Percentiles rank a stretch among this genome's conserved stretches.
Conservation (phyloP, 331 rosid species). For the Rosa hybrid region DNA sequence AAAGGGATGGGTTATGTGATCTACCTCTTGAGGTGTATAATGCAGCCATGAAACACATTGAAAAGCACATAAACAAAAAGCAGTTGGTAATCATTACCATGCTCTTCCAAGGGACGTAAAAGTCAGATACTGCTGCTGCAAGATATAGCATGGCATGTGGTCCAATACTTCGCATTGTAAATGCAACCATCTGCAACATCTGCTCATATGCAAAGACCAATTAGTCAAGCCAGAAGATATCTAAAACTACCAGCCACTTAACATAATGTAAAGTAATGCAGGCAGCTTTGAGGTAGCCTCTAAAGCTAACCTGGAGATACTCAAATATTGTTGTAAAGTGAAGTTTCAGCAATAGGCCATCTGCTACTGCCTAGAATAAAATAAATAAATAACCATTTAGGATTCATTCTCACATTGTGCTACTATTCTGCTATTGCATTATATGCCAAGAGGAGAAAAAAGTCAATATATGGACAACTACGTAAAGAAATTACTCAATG, state of each 20-base stretch:
- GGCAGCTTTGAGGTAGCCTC: not conserved
- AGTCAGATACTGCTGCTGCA: conserved; percentile 94
- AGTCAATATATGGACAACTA: not conserved
- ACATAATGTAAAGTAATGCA: not conserved
- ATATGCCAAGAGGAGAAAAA: conserved; percentile 11
- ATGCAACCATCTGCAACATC: conserved; percentile 65
- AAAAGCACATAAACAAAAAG: not conserved
- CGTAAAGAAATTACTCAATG: conserved; percentile 3
- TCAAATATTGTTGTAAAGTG: conserved; percentile 82
- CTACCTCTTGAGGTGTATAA: not conserved
- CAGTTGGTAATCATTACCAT: conserved; percentile 53
- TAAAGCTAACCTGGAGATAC: conserved; percentile 83
- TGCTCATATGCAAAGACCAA: conserved; percentile 28
- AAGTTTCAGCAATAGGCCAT: conserved; percentile 65
- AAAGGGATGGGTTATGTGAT: not conserved
- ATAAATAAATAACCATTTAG: not conserved
- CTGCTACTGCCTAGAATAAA: conserved; percentile 62
- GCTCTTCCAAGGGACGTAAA: conserved; percentile 91
- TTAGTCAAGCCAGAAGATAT: conserved; percentile 17
- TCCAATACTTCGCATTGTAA: conserved; percentile 53
- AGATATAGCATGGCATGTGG: conserved; percentile 77
- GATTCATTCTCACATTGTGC: conserved; percentile 4
- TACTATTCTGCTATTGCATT: conserved; percentile 20
- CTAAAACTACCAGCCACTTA: conserved; percentile 4
- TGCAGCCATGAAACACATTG: not conserved